A percentile compares a stretch with the other conserved stretches of the same genome.
These are phyloP conservation scores for Saturnispora zaruensis DNA, from an alignment of 805 yeast genomes.

Conservation along the genomic window DNA sequence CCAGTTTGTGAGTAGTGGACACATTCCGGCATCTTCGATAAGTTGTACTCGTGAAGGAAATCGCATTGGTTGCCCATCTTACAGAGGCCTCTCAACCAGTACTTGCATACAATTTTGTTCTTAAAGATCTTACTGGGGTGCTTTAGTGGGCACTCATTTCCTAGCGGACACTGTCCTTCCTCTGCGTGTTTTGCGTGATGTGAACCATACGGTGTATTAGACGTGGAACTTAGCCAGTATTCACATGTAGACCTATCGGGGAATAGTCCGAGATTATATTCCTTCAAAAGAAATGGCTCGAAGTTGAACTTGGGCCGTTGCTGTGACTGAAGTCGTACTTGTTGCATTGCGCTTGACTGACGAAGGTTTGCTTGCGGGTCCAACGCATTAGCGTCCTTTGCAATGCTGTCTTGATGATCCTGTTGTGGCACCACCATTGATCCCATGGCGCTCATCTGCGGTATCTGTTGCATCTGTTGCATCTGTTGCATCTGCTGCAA, in stretches of 20 bases:
- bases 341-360: conserved; percentile 15
- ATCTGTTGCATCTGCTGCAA: not conserved
- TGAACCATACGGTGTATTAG: conserved; percentile 10
- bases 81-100: conserved; percentile 96
- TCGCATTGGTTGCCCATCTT: conserved; percentile 96
- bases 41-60: conserved; percentile 87
- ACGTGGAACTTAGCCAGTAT: conserved; percentile 51
- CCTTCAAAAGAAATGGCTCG: conserved; percentile 74
- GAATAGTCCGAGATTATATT: conserved; percentile 73
- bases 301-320: conserved; percentile 39
- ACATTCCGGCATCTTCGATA: conserved; percentile 96
- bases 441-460: not conserved
- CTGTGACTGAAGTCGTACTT: conserved; percentile 10
- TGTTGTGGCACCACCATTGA: not conserved
- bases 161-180: conserved; percentile 62
- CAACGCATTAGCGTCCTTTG: not conserved
- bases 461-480: not conserved
- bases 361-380: conserved; percentile 13
- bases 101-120: conserved; percentile 89
- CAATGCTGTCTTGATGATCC: not conserved
- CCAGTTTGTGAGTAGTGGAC: conserved; percentile 76
- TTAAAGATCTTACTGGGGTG: conserved; percentile 56
- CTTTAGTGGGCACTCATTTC: conserved; percentile 77
- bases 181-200: not conserved
- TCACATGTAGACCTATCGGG: conserved; percentile 88